A percentile compares a stretch with the other conserved stretches of the same genome.
These are phyloP conservation scores for Talaromyces sp. DNA, from an alignment of 2,329 filamentous ascomycete genomes.

Conservation along the genomic window DNA sequence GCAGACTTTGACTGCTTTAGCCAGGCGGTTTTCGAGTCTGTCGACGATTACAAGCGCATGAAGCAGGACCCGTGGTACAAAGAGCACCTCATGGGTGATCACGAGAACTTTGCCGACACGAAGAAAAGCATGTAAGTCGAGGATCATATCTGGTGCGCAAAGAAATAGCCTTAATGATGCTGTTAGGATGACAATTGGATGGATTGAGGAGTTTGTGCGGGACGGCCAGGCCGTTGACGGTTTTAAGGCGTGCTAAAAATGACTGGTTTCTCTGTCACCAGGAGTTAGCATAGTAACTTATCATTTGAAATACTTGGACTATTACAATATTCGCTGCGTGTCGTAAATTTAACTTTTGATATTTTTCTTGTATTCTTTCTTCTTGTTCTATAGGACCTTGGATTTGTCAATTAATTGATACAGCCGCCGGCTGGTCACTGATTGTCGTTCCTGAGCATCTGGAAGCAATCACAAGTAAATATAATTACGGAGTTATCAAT, in stretches of 20 bases:
- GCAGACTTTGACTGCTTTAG: conserved; percentile 48
- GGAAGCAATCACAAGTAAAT: no score
- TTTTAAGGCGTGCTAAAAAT: conserved; percentile 6
- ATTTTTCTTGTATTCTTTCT: no score
- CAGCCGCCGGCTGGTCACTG: no score
- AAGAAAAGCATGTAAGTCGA: conserved; percentile 30
- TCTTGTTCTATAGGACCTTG: no score
- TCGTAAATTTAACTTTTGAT: no score
- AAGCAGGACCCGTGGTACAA: conserved; percentile 47
- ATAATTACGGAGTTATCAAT: no score
- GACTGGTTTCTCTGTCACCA: background rate
- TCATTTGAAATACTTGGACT: background rate
- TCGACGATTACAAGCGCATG: conserved; percentile 45
- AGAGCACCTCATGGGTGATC: conserved; percentile 39
- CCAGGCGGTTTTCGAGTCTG: conserved; percentile 40
- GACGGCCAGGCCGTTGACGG: conserved; percentile 28
- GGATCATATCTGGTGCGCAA: background rate
- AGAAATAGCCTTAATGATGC: background rate
- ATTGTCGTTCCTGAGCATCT: no score
- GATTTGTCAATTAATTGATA: no score
- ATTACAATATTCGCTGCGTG: no score
- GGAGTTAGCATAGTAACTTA: background rate
- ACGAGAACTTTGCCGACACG: conserved; percentile 48
- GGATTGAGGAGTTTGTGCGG: conserved; percentile 38
- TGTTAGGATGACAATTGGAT: conserved; percentile 42